Conservation (phyloP, 495 filamentous ascomycete species). For the Podospora tetraspora region DNA sequence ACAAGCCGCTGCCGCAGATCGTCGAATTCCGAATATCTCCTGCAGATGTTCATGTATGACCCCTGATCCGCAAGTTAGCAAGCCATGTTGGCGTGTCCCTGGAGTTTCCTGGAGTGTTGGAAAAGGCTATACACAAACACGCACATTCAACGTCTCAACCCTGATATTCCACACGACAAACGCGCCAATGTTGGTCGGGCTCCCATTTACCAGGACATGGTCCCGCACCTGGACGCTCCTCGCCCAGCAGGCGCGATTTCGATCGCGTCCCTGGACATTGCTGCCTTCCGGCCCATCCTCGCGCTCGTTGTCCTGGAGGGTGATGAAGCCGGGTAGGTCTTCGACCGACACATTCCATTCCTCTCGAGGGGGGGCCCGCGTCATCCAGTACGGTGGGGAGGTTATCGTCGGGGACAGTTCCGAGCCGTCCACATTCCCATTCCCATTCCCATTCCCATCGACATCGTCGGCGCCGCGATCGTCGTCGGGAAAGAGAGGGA, state of each 20-base stretch:
- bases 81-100: neutral
- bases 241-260: constrained; percentile 53
- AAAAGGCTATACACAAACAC: constrained; percentile 7
- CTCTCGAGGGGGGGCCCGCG: neutral
- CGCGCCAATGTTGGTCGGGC: constrained; percentile 47
- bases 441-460: constrained; percentile 1
- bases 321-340: constrained; percentile 42
- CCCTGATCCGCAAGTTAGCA: constrained; percentile 32
- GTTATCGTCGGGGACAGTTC: constrained; percentile 24
- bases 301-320: constrained; percentile 49
- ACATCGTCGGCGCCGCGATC: constrained; percentile 11
- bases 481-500: constrained; percentile 13
- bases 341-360: constrained; percentile 41
- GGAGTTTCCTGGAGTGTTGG: neutral
- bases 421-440: constrained; percentile 8
- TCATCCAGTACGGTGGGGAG: constrained; percentile 33
- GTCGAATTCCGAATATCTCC: constrained; percentile 56
- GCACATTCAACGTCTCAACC: constrained; percentile 46
- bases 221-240: constrained; percentile 50
- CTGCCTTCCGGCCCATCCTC: constrained; percentile 32
- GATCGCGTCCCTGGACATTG: constrained; percentile 31
- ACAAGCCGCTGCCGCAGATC: constrained; percentile 45
- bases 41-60: constrained; percentile 49
- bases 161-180: constrained; percentile 54
- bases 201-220: constrained; percentile 47